Evolutionary conservation across 768 basidiomycete genomes (phyloP).

Genomic region (Paxillus ammoniavirescens): DNA sequence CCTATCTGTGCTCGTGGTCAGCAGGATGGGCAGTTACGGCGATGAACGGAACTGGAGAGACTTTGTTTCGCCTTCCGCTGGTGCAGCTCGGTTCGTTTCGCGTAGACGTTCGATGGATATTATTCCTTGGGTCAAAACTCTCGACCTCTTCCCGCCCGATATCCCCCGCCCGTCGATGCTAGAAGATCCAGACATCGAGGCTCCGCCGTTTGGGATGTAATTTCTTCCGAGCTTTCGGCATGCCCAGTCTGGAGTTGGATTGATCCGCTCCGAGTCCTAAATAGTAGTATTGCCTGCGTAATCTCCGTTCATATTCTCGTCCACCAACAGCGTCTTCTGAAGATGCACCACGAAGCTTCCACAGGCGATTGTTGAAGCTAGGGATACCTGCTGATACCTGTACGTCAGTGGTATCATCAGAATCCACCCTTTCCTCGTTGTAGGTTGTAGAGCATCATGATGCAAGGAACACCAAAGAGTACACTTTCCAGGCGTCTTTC

Average conservation of each 20-base stretch:
- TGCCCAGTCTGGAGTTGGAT: constrained; percentile 92
- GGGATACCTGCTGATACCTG: constrained; percentile 55
- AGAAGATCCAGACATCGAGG: constrained; percentile 42
- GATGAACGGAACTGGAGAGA: constrained; percentile 89
- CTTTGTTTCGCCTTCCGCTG: constrained; percentile 68
- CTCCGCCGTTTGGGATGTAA: constrained; percentile 37
- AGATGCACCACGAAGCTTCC: constrained; percentile 80
- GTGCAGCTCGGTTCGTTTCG: constrained; percentile 84
- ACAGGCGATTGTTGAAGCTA: constrained; percentile 62
- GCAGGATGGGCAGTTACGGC: constrained; percentile 74
- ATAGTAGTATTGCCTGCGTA: constrained; percentile 78
- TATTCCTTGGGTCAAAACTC: constrained; percentile 50
- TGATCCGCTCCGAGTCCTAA: constrained; percentile 69
- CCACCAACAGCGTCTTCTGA: constrained; percentile 72
- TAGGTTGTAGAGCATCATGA: constrained; percentile 20
- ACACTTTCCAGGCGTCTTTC: constrained; percentile 72
- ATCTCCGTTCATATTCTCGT: constrained; percentile 81
- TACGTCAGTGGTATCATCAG: constrained; percentile 59
- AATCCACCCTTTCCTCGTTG: constrained; percentile 62
- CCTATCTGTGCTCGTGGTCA: constrained; percentile 83
- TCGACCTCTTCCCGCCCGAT: constrained; percentile 37
- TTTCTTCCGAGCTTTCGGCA: constrained; percentile 55
- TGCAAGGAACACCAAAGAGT: constrained; percentile 63
- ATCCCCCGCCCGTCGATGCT: constrained; percentile 58
- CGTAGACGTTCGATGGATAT: constrained; percentile 82